These are phyloP conservation scores for Russula virescens DNA, from an alignment of 768 basidiomycete genomes.

Conservation along the genomic window DNA sequence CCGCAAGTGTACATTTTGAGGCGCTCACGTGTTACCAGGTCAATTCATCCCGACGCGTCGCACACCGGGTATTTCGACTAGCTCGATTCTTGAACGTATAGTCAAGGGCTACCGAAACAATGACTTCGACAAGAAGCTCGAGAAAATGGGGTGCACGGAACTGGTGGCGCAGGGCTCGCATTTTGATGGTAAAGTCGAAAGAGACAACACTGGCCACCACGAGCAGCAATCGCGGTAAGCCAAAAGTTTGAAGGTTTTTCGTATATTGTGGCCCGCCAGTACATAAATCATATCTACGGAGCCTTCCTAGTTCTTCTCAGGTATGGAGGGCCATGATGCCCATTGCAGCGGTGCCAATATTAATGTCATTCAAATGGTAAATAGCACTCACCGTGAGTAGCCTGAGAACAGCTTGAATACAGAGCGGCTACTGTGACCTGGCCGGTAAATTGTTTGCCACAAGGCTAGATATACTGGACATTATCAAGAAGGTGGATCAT, in stretches of 20 bases:
- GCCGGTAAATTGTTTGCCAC: too few species aligned
- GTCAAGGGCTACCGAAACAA: constrained; percentile 80
- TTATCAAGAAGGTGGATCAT: too few species aligned
- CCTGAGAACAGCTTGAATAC: neutral
- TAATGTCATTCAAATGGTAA: neutral
- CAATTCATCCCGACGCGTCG: constrained; percentile 94
- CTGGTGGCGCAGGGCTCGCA: constrained; percentile 53
- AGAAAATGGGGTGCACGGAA: constrained; percentile 78
- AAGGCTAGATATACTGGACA: too few species aligned
- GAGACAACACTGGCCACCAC: neutral
- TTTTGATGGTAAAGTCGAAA: constrained; percentile 28
- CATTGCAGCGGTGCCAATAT: neutral
- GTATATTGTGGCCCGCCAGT: neutral
- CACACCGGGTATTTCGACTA: constrained; percentile 92
- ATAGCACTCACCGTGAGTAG: neutral
- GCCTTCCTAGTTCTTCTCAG: neutral
- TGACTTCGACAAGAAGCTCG: constrained; percentile 84
- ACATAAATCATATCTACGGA: neutral
- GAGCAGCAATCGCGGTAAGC: constrained; percentile 4
- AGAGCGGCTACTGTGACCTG: too few species aligned
- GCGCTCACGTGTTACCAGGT: constrained; percentile 41
- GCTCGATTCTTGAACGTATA: constrained; percentile 87
- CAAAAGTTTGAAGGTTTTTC: neutral
- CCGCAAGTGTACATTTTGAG: neutral
- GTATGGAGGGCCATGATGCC: neutral